Evolutionary conservation across 768 basidiomycete species (phyloP).

Genomic region (Heimioporus sp.): DNA sequence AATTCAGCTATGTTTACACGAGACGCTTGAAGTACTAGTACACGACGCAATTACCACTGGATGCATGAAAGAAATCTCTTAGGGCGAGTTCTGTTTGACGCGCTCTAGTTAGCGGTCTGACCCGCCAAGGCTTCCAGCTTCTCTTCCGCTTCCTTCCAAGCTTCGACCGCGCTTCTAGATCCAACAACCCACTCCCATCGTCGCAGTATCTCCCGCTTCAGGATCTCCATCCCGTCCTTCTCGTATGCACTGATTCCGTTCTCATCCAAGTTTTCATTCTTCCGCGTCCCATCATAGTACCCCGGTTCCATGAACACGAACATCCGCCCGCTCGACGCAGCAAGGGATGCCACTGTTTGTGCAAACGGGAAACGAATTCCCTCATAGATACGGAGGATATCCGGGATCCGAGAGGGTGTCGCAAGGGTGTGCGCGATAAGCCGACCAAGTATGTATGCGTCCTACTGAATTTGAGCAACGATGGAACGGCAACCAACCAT

Average conservation of each 20-base stretch:
- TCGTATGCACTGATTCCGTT: slow-evolving; percentile 7
- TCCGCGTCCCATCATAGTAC: slow-evolving; percentile 21
- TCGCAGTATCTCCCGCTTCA: slow-evolving; percentile 9
- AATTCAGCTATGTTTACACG: too few relatives aligned
- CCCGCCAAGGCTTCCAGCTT: slow-evolving; percentile 2
- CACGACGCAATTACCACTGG: too few relatives aligned
- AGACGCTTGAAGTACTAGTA: too few relatives aligned
- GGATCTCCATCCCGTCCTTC: slow-evolving; percentile 15
- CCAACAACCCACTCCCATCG: slow-evolving; percentile 18
- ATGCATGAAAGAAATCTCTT: too few relatives aligned
- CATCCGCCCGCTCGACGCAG: slow-evolving; percentile 19
- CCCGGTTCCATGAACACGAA: slow-evolving; percentile 15
- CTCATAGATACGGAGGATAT: slow-evolving; percentile 12
- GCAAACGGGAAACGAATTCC: slow-evolving; percentile 10
- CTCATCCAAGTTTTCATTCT: slow-evolving; percentile 6
- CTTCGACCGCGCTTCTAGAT: slow-evolving; percentile 1
- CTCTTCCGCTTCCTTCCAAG: slow-evolving; percentile 18
- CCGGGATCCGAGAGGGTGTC: not conserved
- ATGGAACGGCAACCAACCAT: not conserved
- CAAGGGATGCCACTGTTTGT: slow-evolving; percentile 8
- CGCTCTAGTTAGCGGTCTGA: not conserved
- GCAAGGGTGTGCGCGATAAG: slow-evolving; percentile 22
- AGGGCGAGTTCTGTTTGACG: too few relatives aligned
- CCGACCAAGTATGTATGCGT: slow-evolving; percentile 23
- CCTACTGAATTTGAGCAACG: slow-evolving; percentile 1